Base-by-base conservation (phyloP, 768 basidiomycete species). In the Sistotremastrum niveocremeum region DNA sequence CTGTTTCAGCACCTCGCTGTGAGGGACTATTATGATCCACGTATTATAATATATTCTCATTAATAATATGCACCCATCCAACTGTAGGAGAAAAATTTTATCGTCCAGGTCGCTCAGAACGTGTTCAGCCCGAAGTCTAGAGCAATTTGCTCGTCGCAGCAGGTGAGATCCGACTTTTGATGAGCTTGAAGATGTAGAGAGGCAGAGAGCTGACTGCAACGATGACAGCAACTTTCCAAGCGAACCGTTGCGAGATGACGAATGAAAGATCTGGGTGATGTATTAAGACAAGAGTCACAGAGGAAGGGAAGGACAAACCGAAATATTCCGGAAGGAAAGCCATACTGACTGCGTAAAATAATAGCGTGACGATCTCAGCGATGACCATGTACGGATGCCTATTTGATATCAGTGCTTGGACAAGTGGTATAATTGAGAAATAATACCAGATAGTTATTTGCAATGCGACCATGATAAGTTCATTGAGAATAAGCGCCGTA, bases 391-490 rank as follows among this genome's bases (percentile, higher is more conserved):
- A 95, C 4, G 79, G 56, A 64, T 99, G 95, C 90, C 88, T 91
- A 48, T 5, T 7, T 20, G 20, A 7, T 5, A 11, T 6, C 45
- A 40, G 39, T 30, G 36, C 34, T 8, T 31, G 3, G 32, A 41
- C n/a, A 28, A 46, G 34, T 3, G 5, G 29, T 9, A 6, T 32
- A 4, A 8, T 9, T 6, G 34, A 41, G 44, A 20, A 28, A 30
- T 30, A 7, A 30, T 55, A 88, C 94, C 94, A 99, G 51, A 88
- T 97, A 3, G 93, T 98, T 49, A 98, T 91, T 64, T 98, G 93
- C 54, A 98, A 63, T 2, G 93, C 91, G 40, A 98, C 95, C 95
- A 98, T 99, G 64, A 98, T 90, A 43, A 99, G 77, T 60, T 98
- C 95, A 59, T 99, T 99, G 31, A 98, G 68, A 52, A 99, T 78